Conservation (phyloP, 495 filamentous ascomycete species). For the Hypoxylon perforatum region DNA sequence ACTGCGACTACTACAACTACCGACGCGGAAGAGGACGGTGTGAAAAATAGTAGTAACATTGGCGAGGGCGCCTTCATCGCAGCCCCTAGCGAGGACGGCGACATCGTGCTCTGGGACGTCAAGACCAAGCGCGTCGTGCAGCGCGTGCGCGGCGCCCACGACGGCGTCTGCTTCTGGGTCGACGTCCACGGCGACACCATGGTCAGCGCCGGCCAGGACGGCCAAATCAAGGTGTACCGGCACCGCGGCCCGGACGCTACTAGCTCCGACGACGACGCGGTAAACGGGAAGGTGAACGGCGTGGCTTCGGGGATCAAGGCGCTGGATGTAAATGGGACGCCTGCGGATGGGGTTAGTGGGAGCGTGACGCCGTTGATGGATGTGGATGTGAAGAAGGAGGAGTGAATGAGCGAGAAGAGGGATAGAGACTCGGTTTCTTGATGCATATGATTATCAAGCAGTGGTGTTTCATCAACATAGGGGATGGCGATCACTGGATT, state of each 20-base stretch:
- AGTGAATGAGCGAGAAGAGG: conserved; percentile 4
- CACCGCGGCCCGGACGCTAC: conserved; percentile 31
- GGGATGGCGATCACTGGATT: no score
- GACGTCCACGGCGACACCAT: conserved; percentile 64
- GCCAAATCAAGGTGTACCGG: conserved; percentile 53
- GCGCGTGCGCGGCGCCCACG: conserved; percentile 71
- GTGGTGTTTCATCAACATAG: no score
- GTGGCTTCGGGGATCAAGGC: neutral
- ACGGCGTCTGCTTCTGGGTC: conserved; percentile 85
- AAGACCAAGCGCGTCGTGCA: conserved; percentile 84
- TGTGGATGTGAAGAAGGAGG: conserved; percentile 48
- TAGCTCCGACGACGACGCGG: neutral
- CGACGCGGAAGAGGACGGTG: conserved; percentile 73
- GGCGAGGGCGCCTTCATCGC: conserved; percentile 68
- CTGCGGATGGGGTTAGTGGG: neutral
- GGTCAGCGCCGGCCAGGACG: conserved; percentile 60
- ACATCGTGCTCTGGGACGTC: conserved; percentile 90
- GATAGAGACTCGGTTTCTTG: no score
- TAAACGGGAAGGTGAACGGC: conserved; percentile 7
- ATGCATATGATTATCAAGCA: no score
- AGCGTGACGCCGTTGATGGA: conserved; percentile 37
- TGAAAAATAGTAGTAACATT: neutral
- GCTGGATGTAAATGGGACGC: conserved; percentile 2
- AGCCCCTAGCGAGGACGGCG: conserved; percentile 87
- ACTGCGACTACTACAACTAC: conserved; percentile 75